Percentiles rank a stretch among this genome's conserved stretches.
phyloP scores from a whole-genome alignment of 164 flowering plant species.

The Sedum album region DNA sequence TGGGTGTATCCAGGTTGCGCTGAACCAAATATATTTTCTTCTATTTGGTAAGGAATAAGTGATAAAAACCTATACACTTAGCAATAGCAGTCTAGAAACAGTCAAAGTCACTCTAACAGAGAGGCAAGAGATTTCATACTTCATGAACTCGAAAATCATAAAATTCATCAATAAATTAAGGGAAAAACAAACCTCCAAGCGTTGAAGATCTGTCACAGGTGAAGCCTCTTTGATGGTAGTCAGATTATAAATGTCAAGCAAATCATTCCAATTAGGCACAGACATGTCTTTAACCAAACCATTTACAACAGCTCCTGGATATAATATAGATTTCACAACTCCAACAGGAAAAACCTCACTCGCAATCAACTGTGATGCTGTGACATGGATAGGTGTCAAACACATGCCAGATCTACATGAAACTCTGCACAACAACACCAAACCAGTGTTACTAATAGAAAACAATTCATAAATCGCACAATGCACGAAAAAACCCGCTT shows the following conservation, averaged over 20 bases:
- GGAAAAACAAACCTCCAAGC: constrained; percentile 61
- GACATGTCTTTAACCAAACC: constrained; percentile 51
- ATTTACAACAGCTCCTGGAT: constrained; percentile 62
- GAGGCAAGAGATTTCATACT: neutral
- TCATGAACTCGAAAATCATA: neutral
- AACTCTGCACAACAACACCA: constrained; percentile 56
- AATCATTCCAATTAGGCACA: constrained; percentile 60
- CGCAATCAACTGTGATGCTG: constrained; percentile 79
- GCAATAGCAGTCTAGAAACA: neutral
- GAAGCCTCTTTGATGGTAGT: constrained; percentile 65
- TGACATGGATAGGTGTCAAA: constrained; percentile 62
- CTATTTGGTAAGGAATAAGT: no score
- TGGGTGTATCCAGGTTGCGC: neutral
- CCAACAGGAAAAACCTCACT: constrained; percentile 65
- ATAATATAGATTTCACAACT: constrained; percentile 66
- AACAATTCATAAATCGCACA: no score
- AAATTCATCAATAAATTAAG: neutral
- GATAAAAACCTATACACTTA: neutral
- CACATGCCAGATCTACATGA: constrained; percentile 80
- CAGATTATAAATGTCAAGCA: constrained; percentile 63
- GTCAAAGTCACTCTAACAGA: neutral
- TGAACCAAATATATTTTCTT: neutral
- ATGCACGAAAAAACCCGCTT: no score
- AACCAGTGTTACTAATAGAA: no score
- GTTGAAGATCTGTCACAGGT: constrained; percentile 67